Conservation (phyloP, 768 basidiomycete species). For the Suillus bovinus region DNA sequence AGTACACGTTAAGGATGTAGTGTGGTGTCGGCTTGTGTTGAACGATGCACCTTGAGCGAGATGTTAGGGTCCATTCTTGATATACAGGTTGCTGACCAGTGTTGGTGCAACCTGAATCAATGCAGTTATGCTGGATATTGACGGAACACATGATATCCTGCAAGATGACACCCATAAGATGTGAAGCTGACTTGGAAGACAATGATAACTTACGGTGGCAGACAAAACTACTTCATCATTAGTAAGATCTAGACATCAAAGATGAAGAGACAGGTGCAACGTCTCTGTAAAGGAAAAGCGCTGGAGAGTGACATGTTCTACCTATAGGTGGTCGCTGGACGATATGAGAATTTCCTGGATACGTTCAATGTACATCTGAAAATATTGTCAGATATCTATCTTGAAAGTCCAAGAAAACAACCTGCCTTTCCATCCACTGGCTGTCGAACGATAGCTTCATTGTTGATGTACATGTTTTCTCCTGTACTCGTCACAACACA, state of each 20-base stretch:
- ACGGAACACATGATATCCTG: constrained; percentile 19
- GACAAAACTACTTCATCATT: neutral
- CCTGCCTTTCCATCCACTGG: no score
- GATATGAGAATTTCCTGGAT: no score
- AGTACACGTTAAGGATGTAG: constrained; percentile 14
- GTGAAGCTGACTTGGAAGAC: neutral
- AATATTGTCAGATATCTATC: no score
- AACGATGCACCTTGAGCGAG: constrained; percentile 2
- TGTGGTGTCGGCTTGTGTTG: constrained; percentile 4
- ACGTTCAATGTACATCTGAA: no score
- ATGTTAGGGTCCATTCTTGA: constrained; percentile 17
- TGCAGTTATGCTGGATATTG: constrained; percentile 26
- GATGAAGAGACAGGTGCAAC: constrained; percentile 7
- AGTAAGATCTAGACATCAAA: constrained; percentile 5
- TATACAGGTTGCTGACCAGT: neutral
- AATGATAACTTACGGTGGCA: neutral
- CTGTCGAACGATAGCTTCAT: no score
- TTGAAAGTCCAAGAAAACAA: no score
- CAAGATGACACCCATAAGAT: neutral
- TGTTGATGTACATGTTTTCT: no score
- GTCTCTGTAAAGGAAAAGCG: neutral
- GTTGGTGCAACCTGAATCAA: neutral
- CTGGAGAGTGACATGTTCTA: constrained; percentile 1
- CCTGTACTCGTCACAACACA: no score
- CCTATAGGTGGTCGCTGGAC: neutral